Percentiles rank a stretch among this genome's conserved stretches.
phyloP scores from a whole-genome alignment of 1,284 basidiomycete species.

The Xerocomus nothofagi region DNA sequence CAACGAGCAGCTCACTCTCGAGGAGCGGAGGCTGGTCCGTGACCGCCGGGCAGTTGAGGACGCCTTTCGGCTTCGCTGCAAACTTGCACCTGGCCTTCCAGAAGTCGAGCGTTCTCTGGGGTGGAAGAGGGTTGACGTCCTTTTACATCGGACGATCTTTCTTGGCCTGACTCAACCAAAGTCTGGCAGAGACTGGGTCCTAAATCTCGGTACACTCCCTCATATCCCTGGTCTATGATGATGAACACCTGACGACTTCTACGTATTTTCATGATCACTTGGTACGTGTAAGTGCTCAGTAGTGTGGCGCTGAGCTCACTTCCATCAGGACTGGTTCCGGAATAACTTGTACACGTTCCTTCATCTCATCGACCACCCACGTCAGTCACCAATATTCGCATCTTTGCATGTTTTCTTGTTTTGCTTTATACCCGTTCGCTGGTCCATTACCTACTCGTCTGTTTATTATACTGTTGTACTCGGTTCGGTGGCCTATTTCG shows the following conservation, averaged over 20 bases:
- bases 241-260: constrained; percentile 2
- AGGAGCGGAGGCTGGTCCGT: constrained; percentile 39
- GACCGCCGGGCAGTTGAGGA: constrained; percentile 37
- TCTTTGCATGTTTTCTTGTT: constrained; percentile 15
- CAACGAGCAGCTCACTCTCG: constrained; percentile 41
- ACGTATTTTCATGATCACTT: constrained; percentile 10
- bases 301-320: constrained; percentile 1
- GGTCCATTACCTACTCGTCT: constrained; percentile 10
- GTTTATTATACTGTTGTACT: constrained; percentile 16
- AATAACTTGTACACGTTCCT: constrained; percentile 19
- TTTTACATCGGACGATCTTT: constrained; percentile 48
- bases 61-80: constrained; percentile 48
- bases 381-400: constrained; percentile 14
- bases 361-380: constrained; percentile 10
- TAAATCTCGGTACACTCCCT: constrained; percentile 33
- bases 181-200: constrained; percentile 31
- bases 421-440: constrained; percentile 9
- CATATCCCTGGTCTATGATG: constrained; percentile 9
- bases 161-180: constrained; percentile 37
- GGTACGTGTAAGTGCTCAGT: constrained; percentile 15
- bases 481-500: constrained; percentile 5
- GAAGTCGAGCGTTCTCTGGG: constrained; percentile 41
- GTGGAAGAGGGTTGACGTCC: constrained; percentile 51
- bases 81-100: constrained; percentile 38
- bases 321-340: constrained; percentile 25